Percentiles rank a stretch among this genome's conserved stretches.
Evolutionary conservation across 2,329 filamentous ascomycete genomes (phyloP).

Genomic region (Phialocephala subalpina): DNA sequence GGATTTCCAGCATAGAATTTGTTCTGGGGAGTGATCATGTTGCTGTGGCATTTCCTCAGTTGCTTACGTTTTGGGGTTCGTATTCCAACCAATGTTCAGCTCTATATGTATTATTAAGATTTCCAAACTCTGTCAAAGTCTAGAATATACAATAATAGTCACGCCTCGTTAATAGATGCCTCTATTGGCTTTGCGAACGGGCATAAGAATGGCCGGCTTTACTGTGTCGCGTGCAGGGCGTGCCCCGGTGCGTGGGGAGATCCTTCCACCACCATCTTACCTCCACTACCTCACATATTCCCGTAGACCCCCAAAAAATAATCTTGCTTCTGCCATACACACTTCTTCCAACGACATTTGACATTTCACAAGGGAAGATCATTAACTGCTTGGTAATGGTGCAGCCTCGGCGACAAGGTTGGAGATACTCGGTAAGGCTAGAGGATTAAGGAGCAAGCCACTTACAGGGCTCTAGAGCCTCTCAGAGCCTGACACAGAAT

Average conservation of each 20-base stretch:
- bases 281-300: background rate
- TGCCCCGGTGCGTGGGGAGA: background rate
- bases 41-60: constrained; percentile 15
- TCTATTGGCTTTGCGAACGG: background rate
- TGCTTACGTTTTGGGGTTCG: constrained; percentile 5
- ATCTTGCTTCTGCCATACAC: background rate
- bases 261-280: background rate
- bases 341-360: background rate
- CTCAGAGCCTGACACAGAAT: background rate
- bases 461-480: background rate
- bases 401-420: constrained; percentile 4
- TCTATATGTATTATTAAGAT: constrained; percentile 14
- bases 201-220: background rate
- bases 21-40: background rate
- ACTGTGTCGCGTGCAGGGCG: constrained; percentile 2
- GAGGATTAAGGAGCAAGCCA: constrained; percentile 2
- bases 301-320: background rate
- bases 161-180: background rate
- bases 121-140: constrained; percentile 4
- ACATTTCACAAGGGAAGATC: background rate
- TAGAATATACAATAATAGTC: constrained; percentile 5
- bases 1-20: constrained; percentile 14
- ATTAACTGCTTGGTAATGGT: background rate
- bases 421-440: background rate
- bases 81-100: constrained; percentile 4